Evolutionary conservation across 179 eudicot genomes (phyloP), one percentile per base, ranked within the genome.

Genomic region (Patellifolia procumbens): DNA sequence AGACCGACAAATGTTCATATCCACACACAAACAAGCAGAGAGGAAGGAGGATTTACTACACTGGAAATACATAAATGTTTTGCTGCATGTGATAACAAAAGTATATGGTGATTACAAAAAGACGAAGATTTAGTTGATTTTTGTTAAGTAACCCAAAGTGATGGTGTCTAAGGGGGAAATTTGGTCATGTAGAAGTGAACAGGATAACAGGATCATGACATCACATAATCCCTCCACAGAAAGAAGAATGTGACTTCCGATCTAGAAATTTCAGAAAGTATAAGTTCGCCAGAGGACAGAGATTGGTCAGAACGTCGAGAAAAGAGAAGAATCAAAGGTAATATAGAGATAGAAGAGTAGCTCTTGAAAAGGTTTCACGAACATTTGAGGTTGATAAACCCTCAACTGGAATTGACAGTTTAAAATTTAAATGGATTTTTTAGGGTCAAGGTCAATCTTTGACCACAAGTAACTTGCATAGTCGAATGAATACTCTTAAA

Each of bases 121-220:
- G 2, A 55, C 2, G 60, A n/a, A 51, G 60, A 5, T 55, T 22
- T 17, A 51, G 7, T 39, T 8, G 24, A 39, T 37, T 35, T 34
- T 13, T 39, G 46, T 20, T 19, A 22, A n/a, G 28, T 22, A 2
- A 53, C 7, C 11, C 28, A 55, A 24, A 58, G 31, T 39, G 8
- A 55, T 37, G 22, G 53, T 37, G 24, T 55, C 63, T 11, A 72
- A 72, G 52, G 56, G 52, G 26, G 51, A 20, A 31, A 8, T n/a
- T 29, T 49, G 61, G 28, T 49, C 53, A 51, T 17, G 13, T 15
- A 65, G 22, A 67, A 32, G 42, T 32, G 37, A 7, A 31, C 37
- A 31, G 66, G 66, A 61, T 61, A 3, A 31, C 66, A 31, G 66
- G 66, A 61, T 61, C 66, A 31, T 32, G 31, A 34, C 35, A 61